Percentiles rank a stretch among this genome's conserved stretches.
phyloP scores from a whole-genome alignment of 306 rosid species.

The Aeschynomene evenia region DNA sequence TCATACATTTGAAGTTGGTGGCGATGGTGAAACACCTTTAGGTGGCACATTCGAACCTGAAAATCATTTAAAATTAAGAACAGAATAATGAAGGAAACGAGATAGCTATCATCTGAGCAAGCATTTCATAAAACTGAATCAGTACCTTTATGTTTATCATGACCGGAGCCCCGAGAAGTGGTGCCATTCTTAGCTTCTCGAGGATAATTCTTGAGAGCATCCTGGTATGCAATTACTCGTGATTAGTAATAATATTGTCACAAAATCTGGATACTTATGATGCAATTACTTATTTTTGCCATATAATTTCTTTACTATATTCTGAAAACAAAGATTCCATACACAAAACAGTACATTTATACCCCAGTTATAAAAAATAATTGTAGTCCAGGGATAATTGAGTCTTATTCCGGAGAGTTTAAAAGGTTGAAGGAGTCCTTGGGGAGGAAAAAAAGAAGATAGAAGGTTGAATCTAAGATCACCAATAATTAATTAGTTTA shows the following conservation, averaged over 20 bases:
- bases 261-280: slow-evolving; percentile 10
- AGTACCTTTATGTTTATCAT: slow-evolving; percentile 40
- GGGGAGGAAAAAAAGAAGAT: neutral
- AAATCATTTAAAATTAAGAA: slow-evolving; percentile 23
- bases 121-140: slow-evolving; percentile 21
- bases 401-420: neutral
- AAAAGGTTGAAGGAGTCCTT: neutral
- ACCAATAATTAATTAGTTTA: neutral
- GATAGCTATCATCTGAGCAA: slow-evolving; percentile 14
- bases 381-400: neutral
- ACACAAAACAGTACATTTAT: slow-evolving; percentile 7
- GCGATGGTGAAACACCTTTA: slow-evolving; percentile 40
- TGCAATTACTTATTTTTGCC: too few relatives aligned
- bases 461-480: neutral
- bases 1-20: slow-evolving; percentile 52
- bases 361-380: slow-evolving; percentile 2
- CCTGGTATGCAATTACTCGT: slow-evolving; percentile 52
- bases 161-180: neutral
- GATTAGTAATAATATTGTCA: slow-evolving; percentile 29
- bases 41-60: slow-evolving; percentile 54
- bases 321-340: neutral
- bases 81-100: slow-evolving; percentile 9
- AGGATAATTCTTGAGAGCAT: slow-evolving; percentile 48
- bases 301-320: neutral
- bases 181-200: slow-evolving; percentile 46